phyloP scores from a whole-genome alignment of 2,329 filamentous ascomycete genomes.

The Trichocomaceae sp. region DNA sequence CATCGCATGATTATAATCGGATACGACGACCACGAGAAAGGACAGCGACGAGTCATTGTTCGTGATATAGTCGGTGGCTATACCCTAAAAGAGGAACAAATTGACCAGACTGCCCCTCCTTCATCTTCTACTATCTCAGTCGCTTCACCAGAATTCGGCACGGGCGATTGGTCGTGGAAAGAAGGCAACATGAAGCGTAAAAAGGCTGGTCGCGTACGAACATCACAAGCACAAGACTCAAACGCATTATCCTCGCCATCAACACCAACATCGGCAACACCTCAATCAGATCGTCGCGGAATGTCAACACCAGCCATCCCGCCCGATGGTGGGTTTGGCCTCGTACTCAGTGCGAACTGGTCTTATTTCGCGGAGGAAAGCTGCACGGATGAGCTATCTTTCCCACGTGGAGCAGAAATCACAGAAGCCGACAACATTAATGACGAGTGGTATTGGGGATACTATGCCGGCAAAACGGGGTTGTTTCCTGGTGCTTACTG shows the following conservation, averaged over 20 bases:
- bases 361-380: slow-evolving; percentile 63
- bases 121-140: slow-evolving; percentile 3
- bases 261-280: neutral
- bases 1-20: slow-evolving; percentile 80
- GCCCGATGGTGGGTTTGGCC: slow-evolving; percentile 66
- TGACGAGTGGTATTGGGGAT: slow-evolving; percentile 82
- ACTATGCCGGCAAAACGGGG: slow-evolving; percentile 72
- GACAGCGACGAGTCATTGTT: slow-evolving; percentile 61
- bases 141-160: slow-evolving; percentile 22
- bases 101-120: slow-evolving; percentile 3
- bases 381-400: slow-evolving; percentile 65
- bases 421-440: slow-evolving; percentile 80
- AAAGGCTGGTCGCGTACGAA: slow-evolving; percentile 30
- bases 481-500: slow-evolving; percentile 78
- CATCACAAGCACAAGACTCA: slow-evolving; percentile 15
- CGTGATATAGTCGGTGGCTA: slow-evolving; percentile 72
- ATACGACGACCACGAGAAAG: slow-evolving; percentile 63
- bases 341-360: slow-evolving; percentile 61
- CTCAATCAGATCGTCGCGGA: slow-evolving; percentile 1
- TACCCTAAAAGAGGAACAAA: slow-evolving; percentile 54
- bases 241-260: neutral
- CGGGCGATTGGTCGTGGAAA: slow-evolving; percentile 39
- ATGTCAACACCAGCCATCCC: slow-evolving; percentile 48
- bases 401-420: slow-evolving; percentile 77
- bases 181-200: slow-evolving; percentile 32